Conservation (phyloP, 1,139 yeast species). For the Eremothecium coryli region DNA sequence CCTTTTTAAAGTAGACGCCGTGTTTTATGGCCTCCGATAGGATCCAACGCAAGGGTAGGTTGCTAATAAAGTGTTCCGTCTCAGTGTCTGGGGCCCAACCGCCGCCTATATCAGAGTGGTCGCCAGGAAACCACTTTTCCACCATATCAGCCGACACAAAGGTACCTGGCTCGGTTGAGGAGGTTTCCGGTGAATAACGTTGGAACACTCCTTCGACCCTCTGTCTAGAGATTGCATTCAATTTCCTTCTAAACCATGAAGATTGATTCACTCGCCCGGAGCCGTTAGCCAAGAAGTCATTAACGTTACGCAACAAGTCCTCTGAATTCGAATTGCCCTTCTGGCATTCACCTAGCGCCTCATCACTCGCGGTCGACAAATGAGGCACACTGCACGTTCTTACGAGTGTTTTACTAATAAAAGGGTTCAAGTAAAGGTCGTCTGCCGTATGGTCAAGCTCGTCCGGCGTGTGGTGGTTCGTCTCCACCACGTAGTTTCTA, state of each 20-base stretch:
- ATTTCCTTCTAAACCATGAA: slow-evolving; percentile 5
- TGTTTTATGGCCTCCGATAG: slow-evolving; percentile 41
- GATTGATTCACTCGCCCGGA: neutral
- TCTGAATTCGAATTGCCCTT: slow-evolving; percentile 2
- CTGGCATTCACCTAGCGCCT: neutral
- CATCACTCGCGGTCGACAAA: neutral
- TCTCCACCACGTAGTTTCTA: slow-evolving; percentile 10
- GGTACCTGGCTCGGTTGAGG: slow-evolving; percentile 3
- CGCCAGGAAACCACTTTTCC: slow-evolving; percentile 59
- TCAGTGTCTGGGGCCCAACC: slow-evolving; percentile 42
- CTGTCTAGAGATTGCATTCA: slow-evolving; percentile 4
- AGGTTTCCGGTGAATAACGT: slow-evolving; percentile 7
- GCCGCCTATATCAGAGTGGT: slow-evolving; percentile 60
- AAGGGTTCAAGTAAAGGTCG: slow-evolving; percentile 5
- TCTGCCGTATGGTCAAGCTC: neutral
- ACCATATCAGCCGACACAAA: slow-evolving; percentile 33
- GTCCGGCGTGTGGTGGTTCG: neutral
- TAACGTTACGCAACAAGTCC: slow-evolving; percentile 6
- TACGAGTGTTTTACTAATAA: slow-evolving; percentile 6
- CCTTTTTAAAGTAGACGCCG: slow-evolving; percentile 41
- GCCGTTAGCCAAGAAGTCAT: slow-evolving; percentile 5
- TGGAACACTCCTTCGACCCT: slow-evolving; percentile 6
- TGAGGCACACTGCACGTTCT: neutral
- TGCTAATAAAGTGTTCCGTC: slow-evolving; percentile 34
- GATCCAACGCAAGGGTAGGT: slow-evolving; percentile 52